Conservation (phyloP, 108 stramenopile species). For the Fragilaria crotonensis region DNA sequence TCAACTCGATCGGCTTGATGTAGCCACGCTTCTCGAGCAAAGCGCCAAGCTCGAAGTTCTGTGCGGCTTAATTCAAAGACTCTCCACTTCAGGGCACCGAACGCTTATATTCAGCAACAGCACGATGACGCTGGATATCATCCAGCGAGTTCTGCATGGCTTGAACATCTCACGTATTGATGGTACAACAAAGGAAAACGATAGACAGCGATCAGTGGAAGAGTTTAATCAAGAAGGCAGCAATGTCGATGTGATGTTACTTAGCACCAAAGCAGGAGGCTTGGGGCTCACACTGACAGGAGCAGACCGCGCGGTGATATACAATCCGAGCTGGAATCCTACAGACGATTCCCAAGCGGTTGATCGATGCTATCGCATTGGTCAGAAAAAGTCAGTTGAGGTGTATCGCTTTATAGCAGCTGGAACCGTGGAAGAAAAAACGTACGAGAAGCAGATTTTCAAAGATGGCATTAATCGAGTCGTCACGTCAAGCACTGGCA, state of each 20-base stretch:
- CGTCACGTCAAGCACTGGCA: slow-evolving; percentile 35
- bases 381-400: slow-evolving; percentile 75
- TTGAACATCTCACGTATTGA: slow-evolving; percentile 71
- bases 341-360: slow-evolving; percentile 93
- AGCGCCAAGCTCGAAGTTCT: slow-evolving; percentile 76
- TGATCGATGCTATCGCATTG: slow-evolving; percentile 63
- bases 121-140: slow-evolving; percentile 88
- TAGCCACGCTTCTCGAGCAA: slow-evolving; percentile 21
- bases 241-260: slow-evolving; percentile 55
- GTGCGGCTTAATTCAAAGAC: slow-evolving; percentile 40
- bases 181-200: slow-evolving; percentile 75
- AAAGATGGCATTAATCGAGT: slow-evolving; percentile 78
- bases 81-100: slow-evolving; percentile 68
- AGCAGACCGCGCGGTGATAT: slow-evolving; percentile 80
- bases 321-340: slow-evolving; percentile 56
- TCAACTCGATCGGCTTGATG: neutral
- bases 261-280: slow-evolving; percentile 84
- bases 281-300: slow-evolving; percentile 80
- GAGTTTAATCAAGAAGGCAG: slow-evolving; percentile 77
- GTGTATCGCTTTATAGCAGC: slow-evolving; percentile 85
- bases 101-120: slow-evolving; percentile 89
- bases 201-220: slow-evolving; percentile 84
- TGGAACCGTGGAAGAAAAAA: slow-evolving; percentile 40
- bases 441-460: slow-evolving; percentile 70
- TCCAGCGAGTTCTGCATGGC: slow-evolving; percentile 37